Percentiles rank a stretch among this genome's conserved stretches.
phyloP scores from a whole-genome alignment of 257 asterid species.

The Nicotiana obtusifolia region DNA sequence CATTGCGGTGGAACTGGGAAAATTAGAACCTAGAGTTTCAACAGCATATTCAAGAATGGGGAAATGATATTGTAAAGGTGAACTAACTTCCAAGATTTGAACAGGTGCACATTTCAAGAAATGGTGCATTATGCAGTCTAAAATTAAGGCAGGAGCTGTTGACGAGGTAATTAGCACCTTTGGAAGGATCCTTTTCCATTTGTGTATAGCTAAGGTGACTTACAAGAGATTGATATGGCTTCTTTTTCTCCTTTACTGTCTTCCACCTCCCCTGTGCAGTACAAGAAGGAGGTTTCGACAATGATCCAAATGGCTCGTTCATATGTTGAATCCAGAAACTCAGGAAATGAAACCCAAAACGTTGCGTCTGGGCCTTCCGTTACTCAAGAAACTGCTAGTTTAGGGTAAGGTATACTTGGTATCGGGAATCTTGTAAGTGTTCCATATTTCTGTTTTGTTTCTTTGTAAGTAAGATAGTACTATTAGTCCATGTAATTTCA shows the following conservation, averaged over 20 bases:
- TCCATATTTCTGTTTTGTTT: not conserved
- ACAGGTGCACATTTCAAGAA: constrained; percentile 88
- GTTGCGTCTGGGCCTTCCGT: constrained; percentile 1
- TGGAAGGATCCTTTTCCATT: not conserved
- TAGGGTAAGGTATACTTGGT: not conserved
- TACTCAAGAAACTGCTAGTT: constrained; percentile 17
- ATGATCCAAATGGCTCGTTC: constrained; percentile 67
- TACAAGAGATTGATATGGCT: not conserved
- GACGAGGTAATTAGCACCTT: constrained; percentile 49
- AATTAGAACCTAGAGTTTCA: not conserved
- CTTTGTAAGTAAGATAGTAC: constrained; percentile 2
- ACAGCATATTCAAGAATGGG: not conserved
- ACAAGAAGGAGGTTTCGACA: constrained; percentile 67
- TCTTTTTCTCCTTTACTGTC: not conserved
- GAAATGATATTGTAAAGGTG: not conserved
- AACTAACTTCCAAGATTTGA: constrained; percentile 5
- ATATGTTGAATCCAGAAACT: constrained; percentile 40
- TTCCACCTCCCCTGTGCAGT: constrained; percentile 37
- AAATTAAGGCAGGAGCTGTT: constrained; percentile 63
- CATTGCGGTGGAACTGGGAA: not conserved
- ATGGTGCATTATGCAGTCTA: constrained; percentile 91
- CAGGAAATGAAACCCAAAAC: not conserved
- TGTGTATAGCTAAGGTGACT: not conserved
- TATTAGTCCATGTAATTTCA: not conserved
- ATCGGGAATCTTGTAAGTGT: not conserved